Conservation (phyloP, 495 filamentous ascomycete species). For the Daldinia childiae region DNA sequence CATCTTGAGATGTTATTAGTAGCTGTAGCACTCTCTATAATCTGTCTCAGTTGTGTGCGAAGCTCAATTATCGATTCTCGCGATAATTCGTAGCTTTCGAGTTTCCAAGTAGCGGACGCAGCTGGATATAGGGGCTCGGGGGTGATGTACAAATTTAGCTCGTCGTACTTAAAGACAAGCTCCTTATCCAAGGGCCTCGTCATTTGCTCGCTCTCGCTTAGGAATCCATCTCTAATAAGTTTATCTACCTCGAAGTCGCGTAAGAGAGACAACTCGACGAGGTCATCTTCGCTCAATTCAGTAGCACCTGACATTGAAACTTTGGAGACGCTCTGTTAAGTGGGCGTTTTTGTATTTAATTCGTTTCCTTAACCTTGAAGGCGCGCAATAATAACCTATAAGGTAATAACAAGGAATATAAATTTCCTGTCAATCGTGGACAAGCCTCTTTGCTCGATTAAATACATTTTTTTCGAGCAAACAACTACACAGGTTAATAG, state of each 20-base stretch:
- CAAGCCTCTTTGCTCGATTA: background rate
- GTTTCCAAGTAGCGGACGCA: slow-evolving; percentile 27
- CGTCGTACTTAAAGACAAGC: slow-evolving; percentile 33
- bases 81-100: slow-evolving; percentile 39
- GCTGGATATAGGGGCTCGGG: slow-evolving; percentile 40
- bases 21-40: slow-evolving; percentile 4
- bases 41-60: slow-evolving; percentile 28
- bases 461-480: too few species aligned
- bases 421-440: background rate
- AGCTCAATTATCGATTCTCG: slow-evolving; percentile 39
- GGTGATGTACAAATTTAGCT: slow-evolving; percentile 36
- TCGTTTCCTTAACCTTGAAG: background rate
- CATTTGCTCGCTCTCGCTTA: slow-evolving; percentile 19
- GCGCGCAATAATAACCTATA: background rate
- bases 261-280: slow-evolving; percentile 40
- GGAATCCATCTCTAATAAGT: slow-evolving; percentile 32
- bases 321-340: background rate
- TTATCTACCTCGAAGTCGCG: slow-evolving; percentile 43
- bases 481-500: background rate
- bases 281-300: slow-evolving; percentile 38
- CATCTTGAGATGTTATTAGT: slow-evolving; percentile 39
- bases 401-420: background rate
- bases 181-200: slow-evolving; percentile 30
- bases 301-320: slow-evolving; percentile 8
- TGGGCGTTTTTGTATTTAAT: background rate